phyloP scores from a whole-genome alignment of 805 yeast genomes.

The Teunomyces cretensis region DNA sequence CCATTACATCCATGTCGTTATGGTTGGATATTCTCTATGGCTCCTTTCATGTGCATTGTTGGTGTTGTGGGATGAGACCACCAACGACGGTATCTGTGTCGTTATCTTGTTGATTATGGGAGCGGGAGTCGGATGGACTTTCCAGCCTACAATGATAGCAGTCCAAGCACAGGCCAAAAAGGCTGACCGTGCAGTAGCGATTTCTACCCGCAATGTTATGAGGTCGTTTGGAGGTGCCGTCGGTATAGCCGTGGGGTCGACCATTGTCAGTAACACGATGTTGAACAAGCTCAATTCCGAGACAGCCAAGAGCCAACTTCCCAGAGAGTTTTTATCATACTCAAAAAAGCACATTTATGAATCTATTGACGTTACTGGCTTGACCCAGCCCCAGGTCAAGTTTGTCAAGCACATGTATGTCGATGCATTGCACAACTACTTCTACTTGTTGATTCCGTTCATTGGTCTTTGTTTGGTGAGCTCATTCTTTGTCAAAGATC shows the following conservation, averaged over 20 bases:
- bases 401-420: conserved; percentile 19
- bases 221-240: conserved; percentile 64
- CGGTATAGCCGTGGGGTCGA: conserved; percentile 51
- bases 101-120: conserved; percentile 31
- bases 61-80: conserved; percentile 27
- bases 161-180: conserved; percentile 51
- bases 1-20: conserved; percentile 42
- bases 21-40: conserved; percentile 44
- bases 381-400: conserved; percentile 17
- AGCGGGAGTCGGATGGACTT: conserved; percentile 47
- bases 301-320: conserved; percentile 8
- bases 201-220: conserved; percentile 54
- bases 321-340: conserved; percentile 14
- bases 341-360: conserved; percentile 24
- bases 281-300: conserved; percentile 17
- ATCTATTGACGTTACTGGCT: conserved; percentile 21
- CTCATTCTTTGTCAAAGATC: conserved; percentile 35
- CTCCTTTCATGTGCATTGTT: conserved; percentile 40
- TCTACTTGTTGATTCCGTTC: conserved; percentile 21
- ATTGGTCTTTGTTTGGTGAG: conserved; percentile 19
- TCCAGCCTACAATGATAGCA: conserved; percentile 59
- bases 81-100: conserved; percentile 31
- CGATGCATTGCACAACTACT: conserved; percentile 19
- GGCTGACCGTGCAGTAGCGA: conserved; percentile 58
- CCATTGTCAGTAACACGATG: conserved; percentile 37